These are phyloP conservation scores for Xylaria sp. DNA, from an alignment of 2,329 filamentous ascomycete species.

Conservation along the genomic window DNA sequence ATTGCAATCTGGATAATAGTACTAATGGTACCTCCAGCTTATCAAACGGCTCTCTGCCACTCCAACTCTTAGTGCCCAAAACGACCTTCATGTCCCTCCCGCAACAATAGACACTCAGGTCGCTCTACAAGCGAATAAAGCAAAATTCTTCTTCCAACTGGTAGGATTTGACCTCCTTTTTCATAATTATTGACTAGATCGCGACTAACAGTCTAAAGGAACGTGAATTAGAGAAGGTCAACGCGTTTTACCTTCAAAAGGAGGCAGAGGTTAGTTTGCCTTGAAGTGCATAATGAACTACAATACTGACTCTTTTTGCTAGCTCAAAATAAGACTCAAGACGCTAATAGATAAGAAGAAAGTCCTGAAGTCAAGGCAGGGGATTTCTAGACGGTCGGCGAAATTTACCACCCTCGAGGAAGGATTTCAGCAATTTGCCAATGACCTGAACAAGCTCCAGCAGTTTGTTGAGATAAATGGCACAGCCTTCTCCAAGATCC, in stretches of 20 bases:
- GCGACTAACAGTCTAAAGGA: conserved; percentile 67
- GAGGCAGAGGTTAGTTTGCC: conserved; percentile 80
- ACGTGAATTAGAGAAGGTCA: conserved; percentile 97
- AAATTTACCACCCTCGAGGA: conserved; percentile 96
- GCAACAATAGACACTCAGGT: conserved; percentile 76
- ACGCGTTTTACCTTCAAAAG: conserved; percentile 96
- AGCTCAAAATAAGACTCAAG: conserved; percentile 92
- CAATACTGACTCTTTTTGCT: conserved; percentile 22
- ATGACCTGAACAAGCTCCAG: conserved; percentile 95
- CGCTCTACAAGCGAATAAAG: conserved; percentile 93
- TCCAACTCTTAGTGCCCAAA: conserved; percentile 79
- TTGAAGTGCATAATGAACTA: background rate
- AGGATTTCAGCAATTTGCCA: conserved; percentile 96
- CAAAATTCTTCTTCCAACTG: conserved; percentile 97
- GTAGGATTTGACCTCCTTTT: conserved; percentile 57
- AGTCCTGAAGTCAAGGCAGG: conserved; percentile 81
- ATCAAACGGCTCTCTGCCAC: conserved; percentile 98
- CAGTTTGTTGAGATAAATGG: conserved; percentile 99
- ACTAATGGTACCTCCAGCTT: conserved; percentile 66
- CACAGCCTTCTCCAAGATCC: conserved; percentile 95
- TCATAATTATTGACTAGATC: background rate
- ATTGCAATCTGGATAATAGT: background rate
- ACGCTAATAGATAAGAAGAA: conserved; percentile 95
- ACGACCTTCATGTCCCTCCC: conserved; percentile 59
- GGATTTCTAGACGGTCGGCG: conserved; percentile 83